These are phyloP conservation scores for Teunomyces funiuensis DNA, from an alignment of 805 yeast genomes.

Conservation along the genomic window DNA sequence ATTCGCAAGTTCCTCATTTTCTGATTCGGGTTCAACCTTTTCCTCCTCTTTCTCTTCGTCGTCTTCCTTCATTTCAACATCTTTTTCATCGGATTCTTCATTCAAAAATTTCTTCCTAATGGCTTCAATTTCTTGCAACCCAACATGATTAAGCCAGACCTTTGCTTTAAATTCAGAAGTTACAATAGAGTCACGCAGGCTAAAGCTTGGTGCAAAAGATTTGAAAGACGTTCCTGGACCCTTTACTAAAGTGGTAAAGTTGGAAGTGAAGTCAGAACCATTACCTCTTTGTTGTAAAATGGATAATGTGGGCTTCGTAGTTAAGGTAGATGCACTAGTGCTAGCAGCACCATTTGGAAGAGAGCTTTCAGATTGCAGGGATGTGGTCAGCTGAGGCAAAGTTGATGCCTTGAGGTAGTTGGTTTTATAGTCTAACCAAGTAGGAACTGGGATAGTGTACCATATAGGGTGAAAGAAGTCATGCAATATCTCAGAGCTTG, in stretches of 20 bases:
- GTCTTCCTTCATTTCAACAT: constrained; percentile 10
- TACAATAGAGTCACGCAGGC: constrained; percentile 34
- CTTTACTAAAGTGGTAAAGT: constrained; percentile 8
- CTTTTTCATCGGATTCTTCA: constrained; percentile 5
- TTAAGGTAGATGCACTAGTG: constrained; percentile 3
- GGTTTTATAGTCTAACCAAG: constrained; percentile 38
- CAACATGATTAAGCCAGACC: constrained; percentile 43
- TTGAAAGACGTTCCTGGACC: constrained; percentile 21
- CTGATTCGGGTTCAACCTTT: constrained; percentile 9
- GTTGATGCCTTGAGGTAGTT: constrained; percentile 15
- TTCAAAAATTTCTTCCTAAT: constrained; percentile 21
- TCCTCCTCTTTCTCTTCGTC: constrained; percentile 15
- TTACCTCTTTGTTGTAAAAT: constrained; percentile 24
- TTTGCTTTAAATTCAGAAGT: constrained; percentile 30
- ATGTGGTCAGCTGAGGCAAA: background rate
- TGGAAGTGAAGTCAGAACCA: constrained; percentile 17
- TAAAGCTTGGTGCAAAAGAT: constrained; percentile 39
- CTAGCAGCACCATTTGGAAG: constrained; percentile 5
- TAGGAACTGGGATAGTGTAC: constrained; percentile 44
- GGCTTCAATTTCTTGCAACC: constrained; percentile 28
- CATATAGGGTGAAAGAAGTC: constrained; percentile 46
- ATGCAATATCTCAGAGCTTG: constrained; percentile 36
- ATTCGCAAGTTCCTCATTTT: constrained; percentile 7
- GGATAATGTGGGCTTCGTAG: constrained; percentile 16
- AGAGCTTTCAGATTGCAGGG: constrained; percentile 1